These are phyloP conservation scores for Eucommia ulmoides DNA, from an alignment of 257 asterid genomes.

Conservation along the genomic window DNA sequence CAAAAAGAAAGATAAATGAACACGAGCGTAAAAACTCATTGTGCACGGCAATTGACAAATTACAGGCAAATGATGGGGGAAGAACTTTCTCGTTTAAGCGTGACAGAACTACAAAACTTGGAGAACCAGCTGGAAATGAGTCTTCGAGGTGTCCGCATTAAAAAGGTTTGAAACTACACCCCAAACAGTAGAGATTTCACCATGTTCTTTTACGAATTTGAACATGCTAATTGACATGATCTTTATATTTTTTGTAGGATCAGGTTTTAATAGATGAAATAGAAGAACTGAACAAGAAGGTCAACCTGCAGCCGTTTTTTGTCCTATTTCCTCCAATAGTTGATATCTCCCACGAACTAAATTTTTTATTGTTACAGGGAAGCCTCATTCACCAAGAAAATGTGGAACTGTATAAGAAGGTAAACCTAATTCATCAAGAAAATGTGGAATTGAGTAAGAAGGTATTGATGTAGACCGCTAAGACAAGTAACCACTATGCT, in stretches of 20 bases:
- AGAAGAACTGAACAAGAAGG: constrained; percentile 52
- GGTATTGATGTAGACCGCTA: constrained; percentile 25
- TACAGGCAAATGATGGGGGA: constrained; percentile 72
- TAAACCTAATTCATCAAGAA: constrained; percentile 31
- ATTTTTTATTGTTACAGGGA: constrained; percentile 36
- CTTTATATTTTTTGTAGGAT: constrained; percentile 34
- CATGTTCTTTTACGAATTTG: too few species aligned
- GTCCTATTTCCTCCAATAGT: constrained; percentile 3
- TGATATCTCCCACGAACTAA: constrained; percentile 16
- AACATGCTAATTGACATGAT: constrained; percentile 8
- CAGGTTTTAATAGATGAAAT: constrained; percentile 44
- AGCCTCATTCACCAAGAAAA: constrained; percentile 59
- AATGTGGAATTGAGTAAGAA: constrained; percentile 35
- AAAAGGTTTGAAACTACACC: constrained; percentile 44
- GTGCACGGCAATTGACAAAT: too few species aligned
- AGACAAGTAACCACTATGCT: constrained; percentile 2
- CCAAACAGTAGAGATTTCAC: too few species aligned
- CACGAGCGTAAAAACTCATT: too few species aligned
- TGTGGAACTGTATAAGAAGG: constrained; percentile 50
- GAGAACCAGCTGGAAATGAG: constrained; percentile 62
- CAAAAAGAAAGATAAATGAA: too few species aligned
- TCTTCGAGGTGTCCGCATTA: constrained; percentile 45
- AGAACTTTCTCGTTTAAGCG: constrained; percentile 48
- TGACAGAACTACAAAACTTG: constrained; percentile 48
- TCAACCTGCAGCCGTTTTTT: constrained; percentile 11